Evolutionary conservation across 2,329 filamentous ascomycete genomes (phyloP).

Genomic region (Aaosphaeria arxii): DNA sequence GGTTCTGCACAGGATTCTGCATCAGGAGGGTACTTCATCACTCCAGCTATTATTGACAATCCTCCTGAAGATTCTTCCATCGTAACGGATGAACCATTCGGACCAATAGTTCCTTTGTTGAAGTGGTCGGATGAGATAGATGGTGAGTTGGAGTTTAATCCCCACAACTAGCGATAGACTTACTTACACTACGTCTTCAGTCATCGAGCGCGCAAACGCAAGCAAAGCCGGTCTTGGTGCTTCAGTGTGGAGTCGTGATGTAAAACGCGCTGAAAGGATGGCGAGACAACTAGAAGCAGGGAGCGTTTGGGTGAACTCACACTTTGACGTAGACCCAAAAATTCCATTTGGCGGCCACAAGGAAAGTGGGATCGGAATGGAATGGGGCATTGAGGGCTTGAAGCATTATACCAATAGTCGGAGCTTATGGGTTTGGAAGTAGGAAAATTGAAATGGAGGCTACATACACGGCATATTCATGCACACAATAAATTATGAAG

Average conservation of each 20-base stretch:
- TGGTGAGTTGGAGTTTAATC: slow-evolving; percentile 13
- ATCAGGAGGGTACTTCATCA: slow-evolving; percentile 51
- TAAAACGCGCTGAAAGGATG: slow-evolving; percentile 45
- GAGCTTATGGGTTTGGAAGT: too few relatives aligned
- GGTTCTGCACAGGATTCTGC: background rate
- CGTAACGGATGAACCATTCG: slow-evolving; percentile 59
- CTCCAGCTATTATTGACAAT: slow-evolving; percentile 56
- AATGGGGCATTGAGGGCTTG: slow-evolving; percentile 45
- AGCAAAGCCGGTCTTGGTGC: slow-evolving; percentile 48
- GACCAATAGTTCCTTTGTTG: slow-evolving; percentile 59
- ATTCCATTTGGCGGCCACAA: slow-evolving; percentile 70
- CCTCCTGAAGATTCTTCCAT: slow-evolving; percentile 53
- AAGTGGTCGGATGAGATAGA: slow-evolving; percentile 54
- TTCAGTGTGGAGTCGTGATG: slow-evolving; percentile 52
- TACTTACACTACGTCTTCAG: too few relatives aligned
- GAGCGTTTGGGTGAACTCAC: slow-evolving; percentile 52
- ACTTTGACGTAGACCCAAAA: slow-evolving; percentile 26
- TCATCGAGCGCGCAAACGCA: slow-evolving; percentile 45
- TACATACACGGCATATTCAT: too few relatives aligned
- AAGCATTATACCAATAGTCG: slow-evolving; percentile 10
- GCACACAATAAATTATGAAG: too few relatives aligned
- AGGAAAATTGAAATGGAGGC: too few relatives aligned
- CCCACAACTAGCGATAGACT: too few relatives aligned
- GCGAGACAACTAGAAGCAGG: slow-evolving; percentile 48
- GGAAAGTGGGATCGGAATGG: slow-evolving; percentile 71